Evolutionary conservation across 2,329 filamentous ascomycete species (phyloP).

Genomic region (Trichoderma sp.): DNA sequence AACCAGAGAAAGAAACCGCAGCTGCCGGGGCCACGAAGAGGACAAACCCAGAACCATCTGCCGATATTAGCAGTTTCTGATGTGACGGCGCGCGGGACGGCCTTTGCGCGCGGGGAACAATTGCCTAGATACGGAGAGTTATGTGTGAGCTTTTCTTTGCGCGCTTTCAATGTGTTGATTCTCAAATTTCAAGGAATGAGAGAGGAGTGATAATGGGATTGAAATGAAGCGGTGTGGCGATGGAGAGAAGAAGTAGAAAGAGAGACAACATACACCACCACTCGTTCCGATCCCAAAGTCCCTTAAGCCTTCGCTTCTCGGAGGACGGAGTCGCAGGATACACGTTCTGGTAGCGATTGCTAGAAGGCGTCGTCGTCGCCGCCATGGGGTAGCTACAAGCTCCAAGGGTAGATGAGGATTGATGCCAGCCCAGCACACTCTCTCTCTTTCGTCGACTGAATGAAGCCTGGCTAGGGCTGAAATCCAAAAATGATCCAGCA

Average conservation of each 20-base stretch:
- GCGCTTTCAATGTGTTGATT: neutral
- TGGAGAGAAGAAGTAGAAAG: neutral
- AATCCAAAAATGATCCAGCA: neutral
- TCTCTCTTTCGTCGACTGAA: too few species aligned
- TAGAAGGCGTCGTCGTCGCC: slow-evolving; percentile 6
- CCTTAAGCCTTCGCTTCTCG: slow-evolving; percentile 33
- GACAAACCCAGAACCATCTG: slow-evolving; percentile 43
- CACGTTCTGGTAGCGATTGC: neutral
- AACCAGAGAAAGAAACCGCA: slow-evolving; percentile 47
- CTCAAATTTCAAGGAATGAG: neutral
- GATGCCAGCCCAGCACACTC: neutral
- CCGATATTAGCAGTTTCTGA: slow-evolving; percentile 41
- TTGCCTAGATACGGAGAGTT: slow-evolving; percentile 34
- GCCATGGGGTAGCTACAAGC: neutral
- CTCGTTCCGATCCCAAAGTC: slow-evolving; percentile 32
- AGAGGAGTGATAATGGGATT: neutral
- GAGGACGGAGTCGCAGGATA: slow-evolving; percentile 26
- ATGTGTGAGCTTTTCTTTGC: neutral
- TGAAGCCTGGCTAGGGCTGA: neutral
- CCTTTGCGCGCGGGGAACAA: slow-evolving; percentile 40
- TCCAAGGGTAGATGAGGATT: neutral
- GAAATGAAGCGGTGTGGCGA: neutral
- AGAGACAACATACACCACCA: slow-evolving; percentile 37
- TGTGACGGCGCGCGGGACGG: slow-evolving; percentile 36
- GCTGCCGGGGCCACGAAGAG: slow-evolving; percentile 26